These are phyloP conservation scores for Calonectria honghensis DNA, from an alignment of 2,329 filamentous ascomycete species.

Conservation along the genomic window DNA sequence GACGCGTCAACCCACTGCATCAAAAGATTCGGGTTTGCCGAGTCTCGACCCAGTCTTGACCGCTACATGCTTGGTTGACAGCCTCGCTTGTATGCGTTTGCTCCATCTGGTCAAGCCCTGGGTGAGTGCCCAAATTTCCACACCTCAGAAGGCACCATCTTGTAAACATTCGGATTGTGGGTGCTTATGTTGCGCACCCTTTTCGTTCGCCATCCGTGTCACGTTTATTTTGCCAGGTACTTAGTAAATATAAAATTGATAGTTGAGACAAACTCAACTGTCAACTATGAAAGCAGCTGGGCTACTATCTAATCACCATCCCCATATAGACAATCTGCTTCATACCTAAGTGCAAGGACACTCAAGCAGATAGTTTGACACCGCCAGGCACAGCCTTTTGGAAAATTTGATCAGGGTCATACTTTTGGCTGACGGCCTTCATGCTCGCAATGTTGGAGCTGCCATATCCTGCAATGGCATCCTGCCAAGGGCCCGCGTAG, in stretches of 20 bases:
- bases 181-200: neutral
- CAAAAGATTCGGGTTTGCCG: neutral
- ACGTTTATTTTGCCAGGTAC: too few relatives aligned
- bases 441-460: neutral
- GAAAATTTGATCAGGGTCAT: neutral
- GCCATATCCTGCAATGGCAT: neutral
- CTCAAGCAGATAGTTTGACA: neutral
- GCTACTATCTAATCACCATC: neutral
- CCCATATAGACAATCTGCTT: neutral
- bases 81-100: neutral
- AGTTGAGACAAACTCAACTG: neutral
- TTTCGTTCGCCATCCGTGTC: neutral
- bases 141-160: neutral
- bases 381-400: neutral
- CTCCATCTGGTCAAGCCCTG: neutral
- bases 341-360: neutral
- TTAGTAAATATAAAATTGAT: neutral
- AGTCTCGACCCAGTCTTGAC: constrained; percentile 4
- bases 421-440: neutral
- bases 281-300: neutral
- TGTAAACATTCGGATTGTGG: neutral
- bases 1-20: neutral
- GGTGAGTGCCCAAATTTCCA: neutral
- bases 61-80: neutral
- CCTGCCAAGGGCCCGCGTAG: neutral